Evolutionary conservation across 2,329 filamentous ascomycete genomes (phyloP).

Genomic region (Trichoderma aggressivum): DNA sequence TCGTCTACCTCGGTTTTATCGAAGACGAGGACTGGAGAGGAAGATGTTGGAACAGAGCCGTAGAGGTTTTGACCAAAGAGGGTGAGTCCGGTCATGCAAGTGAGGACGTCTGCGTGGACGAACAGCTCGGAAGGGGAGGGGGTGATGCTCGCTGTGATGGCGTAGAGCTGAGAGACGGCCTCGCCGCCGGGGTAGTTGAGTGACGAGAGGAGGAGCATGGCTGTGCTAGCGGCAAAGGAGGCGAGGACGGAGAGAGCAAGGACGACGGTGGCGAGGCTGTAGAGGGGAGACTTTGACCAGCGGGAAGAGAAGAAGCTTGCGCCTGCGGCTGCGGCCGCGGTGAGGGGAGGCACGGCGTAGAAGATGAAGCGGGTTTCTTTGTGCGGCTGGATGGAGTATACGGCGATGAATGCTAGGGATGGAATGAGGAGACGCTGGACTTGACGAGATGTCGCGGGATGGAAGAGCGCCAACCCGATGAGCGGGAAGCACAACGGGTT

Average conservation of each 20-base stretch:
- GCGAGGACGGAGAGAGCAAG: constrained; percentile 58
- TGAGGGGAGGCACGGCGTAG: constrained; percentile 78
- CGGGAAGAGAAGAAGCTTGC: constrained; percentile 68
- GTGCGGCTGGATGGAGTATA: constrained; percentile 88
- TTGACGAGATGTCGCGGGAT: constrained; percentile 43
- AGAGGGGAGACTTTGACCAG: constrained; percentile 57
- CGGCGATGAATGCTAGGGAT: constrained; percentile 64
- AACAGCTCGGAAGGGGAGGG: constrained; percentile 30
- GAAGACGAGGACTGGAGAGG: constrained; percentile 39
- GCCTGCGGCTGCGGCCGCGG: constrained; percentile 69
- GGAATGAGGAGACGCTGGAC: constrained; percentile 59
- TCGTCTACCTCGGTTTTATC: constrained; percentile 60
- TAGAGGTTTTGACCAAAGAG: constrained; percentile 56
- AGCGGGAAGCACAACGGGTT: constrained; percentile 68
- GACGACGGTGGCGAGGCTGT: constrained; percentile 50
- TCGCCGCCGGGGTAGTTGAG: constrained; percentile 93
- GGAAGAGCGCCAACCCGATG: constrained; percentile 49
- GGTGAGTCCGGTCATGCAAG: constrained; percentile 69
- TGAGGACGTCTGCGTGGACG: constrained; percentile 63
- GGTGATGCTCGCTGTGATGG: constrained; percentile 27
- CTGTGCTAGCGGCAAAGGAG: constrained; percentile 58
- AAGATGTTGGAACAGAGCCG: constrained; percentile 32
- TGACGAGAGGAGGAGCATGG: constrained; percentile 73
- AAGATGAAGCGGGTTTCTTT: constrained; percentile 96
- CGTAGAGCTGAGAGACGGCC: constrained; percentile 59